phyloP scores from a whole-genome alignment of 2,329 filamentous ascomycete species.

The Pseudogymnoascus sp. region DNA sequence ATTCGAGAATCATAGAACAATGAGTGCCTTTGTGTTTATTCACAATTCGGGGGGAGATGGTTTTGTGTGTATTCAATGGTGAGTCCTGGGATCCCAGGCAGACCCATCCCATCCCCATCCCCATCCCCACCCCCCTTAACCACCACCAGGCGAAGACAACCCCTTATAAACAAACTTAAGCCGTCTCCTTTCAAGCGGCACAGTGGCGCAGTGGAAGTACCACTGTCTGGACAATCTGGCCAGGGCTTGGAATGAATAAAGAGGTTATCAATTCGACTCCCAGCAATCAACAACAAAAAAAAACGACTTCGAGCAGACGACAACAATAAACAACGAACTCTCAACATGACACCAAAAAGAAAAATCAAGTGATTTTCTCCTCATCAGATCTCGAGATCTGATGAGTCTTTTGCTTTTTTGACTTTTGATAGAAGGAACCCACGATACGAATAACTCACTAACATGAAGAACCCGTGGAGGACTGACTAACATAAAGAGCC shows the following conservation, averaged over 20 bases:
- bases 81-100: neutral
- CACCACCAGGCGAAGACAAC: neutral
- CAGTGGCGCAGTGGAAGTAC: constrained; percentile 4
- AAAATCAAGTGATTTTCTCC: constrained; percentile 5
- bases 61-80: neutral
- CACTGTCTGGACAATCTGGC: constrained; percentile 5
- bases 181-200: neutral
- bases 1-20: neutral
- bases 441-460: neutral
- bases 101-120: neutral
- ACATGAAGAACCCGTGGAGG: neutral
- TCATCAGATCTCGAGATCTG: neutral
- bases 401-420: neutral
- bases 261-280: neutral
- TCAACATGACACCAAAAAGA: neutral
- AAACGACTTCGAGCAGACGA: neutral
- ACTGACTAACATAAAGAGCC: too few species aligned
- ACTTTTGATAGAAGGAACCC: neutral
- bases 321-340: neutral
- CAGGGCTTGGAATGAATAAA: neutral
- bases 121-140: neutral
- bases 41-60: neutral
- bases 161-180: neutral
- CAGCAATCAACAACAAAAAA: neutral
- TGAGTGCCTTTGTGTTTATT: neutral